Evolutionary conservation across 331 rosid genomes (phyloP), one percentile per base, ranked within the genome.

Genomic region (Acacia concinna): DNA sequence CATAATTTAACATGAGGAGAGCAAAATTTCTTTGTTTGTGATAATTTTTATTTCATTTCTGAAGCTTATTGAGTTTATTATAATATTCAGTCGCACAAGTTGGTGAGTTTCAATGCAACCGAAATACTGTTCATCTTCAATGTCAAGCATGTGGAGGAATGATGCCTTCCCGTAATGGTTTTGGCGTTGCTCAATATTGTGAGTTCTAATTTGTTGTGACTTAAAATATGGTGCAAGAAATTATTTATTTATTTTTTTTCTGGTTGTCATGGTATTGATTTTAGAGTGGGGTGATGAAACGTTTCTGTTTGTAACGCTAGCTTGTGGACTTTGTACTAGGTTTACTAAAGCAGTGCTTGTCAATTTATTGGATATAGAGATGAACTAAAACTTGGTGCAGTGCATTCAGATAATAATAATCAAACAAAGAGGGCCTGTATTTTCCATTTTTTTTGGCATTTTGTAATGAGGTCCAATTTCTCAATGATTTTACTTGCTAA

Each of bases 71-170:
- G 47, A 46, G 47, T 68, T 78, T 67, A 65, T 78, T 46, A 12
- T 44, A 59, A 80, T 76, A 67, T 84, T 66, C 85, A 93, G 97
- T 81, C 63, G 71, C 89, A 71, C 91, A 83, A 82, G 79, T 71
- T 82, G 96, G 87, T 69, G 94, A 89, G 40, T 91, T 87, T 79
- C 85, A 38, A 56, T 92, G 98, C 89, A 80, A 88, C 72, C 79
- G 23, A 18, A 86, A 60, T 81, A 89, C 91, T 23, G 73, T 83
- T 66, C 98, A 94, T 88, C 85, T 94, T 47, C 97, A 88, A 87
- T 94, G 98, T 80, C 92, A 92, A 67, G 94, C 85, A 73, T 94
- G 98, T 79, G 92, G 97, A 86, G 98, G 97, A 87, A 87, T 91
- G 97, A 94, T 94, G 98, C 97, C 98, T 72, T 91, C 92, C 44